Evolutionary conservation across 2,329 filamentous ascomycete genomes (phyloP).

Genomic region (Colletotrichum magnum): DNA sequence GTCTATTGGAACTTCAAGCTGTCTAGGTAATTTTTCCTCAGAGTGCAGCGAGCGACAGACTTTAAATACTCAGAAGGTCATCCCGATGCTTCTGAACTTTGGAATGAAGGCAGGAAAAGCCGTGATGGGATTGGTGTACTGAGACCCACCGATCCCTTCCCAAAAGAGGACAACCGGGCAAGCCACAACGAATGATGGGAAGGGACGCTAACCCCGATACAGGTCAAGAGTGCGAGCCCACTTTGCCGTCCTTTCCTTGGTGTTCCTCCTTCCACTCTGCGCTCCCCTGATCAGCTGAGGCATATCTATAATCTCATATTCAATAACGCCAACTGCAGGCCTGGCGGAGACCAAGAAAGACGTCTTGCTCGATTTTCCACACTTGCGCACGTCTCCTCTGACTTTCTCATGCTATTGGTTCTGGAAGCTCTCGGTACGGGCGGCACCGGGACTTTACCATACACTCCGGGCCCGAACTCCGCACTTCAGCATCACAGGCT

Average conservation of each 20-base stretch:
- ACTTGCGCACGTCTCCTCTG: background rate
- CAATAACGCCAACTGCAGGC: background rate
- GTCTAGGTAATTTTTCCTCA: background rate
- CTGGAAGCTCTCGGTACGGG: background rate
- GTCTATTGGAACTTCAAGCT: background rate
- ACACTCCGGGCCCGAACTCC: background rate
- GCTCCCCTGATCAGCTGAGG: background rate
- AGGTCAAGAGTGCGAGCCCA: slow-evolving; percentile 40
- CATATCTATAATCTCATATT: background rate
- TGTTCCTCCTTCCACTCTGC: background rate
- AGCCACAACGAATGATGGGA: slow-evolving; percentile 11
- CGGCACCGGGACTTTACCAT: background rate
- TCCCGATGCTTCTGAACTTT: background rate
- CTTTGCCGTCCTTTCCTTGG: slow-evolving; percentile 2
- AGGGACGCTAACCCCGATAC: slow-evolving; percentile 28
- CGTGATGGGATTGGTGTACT: slow-evolving; percentile 3
- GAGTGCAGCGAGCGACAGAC: background rate
- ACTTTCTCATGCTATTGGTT: background rate
- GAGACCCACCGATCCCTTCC: background rate
- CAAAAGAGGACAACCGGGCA: slow-evolving; percentile 10
- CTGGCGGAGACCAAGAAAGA: too few relatives aligned
- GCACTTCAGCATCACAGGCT: background rate
- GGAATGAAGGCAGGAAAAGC: slow-evolving; percentile 4
- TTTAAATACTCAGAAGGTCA: background rate
- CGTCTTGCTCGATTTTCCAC: too few relatives aligned